Evolutionary conservation across 164 flowering plant species (phyloP).

Genomic region (Macadamia tetraphylla): DNA sequence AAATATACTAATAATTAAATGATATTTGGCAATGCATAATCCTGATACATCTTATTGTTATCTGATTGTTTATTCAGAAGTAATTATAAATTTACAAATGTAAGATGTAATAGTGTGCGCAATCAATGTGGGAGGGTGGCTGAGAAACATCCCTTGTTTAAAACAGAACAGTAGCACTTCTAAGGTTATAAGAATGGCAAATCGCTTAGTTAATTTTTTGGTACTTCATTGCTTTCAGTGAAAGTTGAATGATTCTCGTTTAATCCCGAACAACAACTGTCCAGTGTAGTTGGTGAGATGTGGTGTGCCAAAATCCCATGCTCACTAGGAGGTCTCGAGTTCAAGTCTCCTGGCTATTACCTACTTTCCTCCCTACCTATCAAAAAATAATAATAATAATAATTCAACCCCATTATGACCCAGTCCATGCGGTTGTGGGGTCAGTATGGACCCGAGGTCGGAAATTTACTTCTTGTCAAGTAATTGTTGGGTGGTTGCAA

Average conservation of each 20-base stretch:
- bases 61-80: slow-evolving; percentile 46
- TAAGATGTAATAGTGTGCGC: slow-evolving; percentile 72
- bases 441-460: background rate
- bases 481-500: background rate
- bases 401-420: too few relatives aligned
- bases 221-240: background rate
- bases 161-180: slow-evolving; percentile 32
- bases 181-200: slow-evolving; percentile 54
- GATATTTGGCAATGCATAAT: background rate
- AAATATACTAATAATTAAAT: too few relatives aligned
- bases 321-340: too few relatives aligned
- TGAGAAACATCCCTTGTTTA: slow-evolving; percentile 25
- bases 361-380: too few relatives aligned
- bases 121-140: slow-evolving; percentile 77
- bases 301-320: too few relatives aligned
- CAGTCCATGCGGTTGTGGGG: too few relatives aligned
- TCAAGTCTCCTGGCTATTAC: too few relatives aligned
- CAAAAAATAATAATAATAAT: too few relatives aligned
- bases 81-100: slow-evolving; percentile 76
- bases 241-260: too few relatives aligned
- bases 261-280: too few relatives aligned
- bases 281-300: too few relatives aligned
- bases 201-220: too few relatives aligned
- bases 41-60: slow-evolving; percentile 10
- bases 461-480: background rate